A percentile compares a stretch with the other conserved stretches of the same genome.
Conservation (phyloP, 129 eudicot genomes). For the Deinandra increscens region DNA sequence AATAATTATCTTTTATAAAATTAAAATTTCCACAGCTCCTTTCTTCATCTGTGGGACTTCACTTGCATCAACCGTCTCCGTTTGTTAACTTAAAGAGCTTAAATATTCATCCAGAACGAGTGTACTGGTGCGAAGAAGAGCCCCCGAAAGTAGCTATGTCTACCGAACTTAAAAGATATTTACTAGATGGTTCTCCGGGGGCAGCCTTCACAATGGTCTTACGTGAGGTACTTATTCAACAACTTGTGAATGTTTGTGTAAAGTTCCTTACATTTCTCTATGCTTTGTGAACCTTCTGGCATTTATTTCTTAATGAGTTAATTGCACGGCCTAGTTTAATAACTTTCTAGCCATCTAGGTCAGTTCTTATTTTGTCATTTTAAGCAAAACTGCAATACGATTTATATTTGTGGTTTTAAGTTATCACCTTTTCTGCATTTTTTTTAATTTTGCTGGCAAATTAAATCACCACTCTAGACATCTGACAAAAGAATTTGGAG, state of each 20-base stretch:
- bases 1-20: background rate
- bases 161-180: background rate
- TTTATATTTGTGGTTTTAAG: background rate
- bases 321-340: too few relatives aligned
- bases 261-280: too few relatives aligned
- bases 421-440: background rate
- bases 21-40: background rate
- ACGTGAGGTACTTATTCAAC: background rate
- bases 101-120: background rate
- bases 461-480: background rate
- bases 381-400: too few relatives aligned
- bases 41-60: background rate
- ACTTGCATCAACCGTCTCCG: background rate
- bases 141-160: background rate
- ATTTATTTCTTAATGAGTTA: too few relatives aligned
- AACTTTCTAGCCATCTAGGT: too few relatives aligned
- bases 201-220: background rate
- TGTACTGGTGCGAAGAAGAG: too few relatives aligned
- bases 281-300: too few relatives aligned
- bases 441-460: background rate
- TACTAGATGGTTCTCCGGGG: background rate
- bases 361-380: too few relatives aligned
- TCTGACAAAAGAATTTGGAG: background rate
- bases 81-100: background rate
- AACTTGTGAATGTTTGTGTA: too few relatives aligned